These are phyloP conservation scores for Leptographium radiaticola DNA, from an alignment of 2,329 filamentous ascomycete genomes.

Conservation along the genomic window DNA sequence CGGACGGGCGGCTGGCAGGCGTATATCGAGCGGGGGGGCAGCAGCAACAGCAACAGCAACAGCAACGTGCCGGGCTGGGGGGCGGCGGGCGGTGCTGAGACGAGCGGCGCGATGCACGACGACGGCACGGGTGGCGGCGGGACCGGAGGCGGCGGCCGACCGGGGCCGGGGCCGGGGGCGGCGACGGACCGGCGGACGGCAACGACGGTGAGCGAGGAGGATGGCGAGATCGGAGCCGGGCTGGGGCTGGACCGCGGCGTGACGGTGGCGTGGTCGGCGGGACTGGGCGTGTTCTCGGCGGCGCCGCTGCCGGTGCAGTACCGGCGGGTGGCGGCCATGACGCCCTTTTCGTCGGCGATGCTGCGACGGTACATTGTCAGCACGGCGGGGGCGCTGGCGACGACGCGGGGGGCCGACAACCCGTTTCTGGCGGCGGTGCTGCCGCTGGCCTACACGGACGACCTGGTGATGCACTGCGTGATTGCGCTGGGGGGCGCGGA, in stretches of 20 bases:
- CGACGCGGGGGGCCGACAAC: constrained; percentile 7
- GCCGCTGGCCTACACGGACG: constrained; percentile 13
- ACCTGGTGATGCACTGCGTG: constrained; percentile 15
- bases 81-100: neutral
- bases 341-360: constrained; percentile 9
- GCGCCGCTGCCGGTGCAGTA: neutral
- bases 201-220: neutral
- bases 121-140: neutral
- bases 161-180: neutral
- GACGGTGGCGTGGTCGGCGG: neutral
- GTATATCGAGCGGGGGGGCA: neutral
- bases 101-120: neutral
- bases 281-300: neutral
- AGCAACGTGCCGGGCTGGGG: neutral
- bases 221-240: neutral
- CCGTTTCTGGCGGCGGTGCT: constrained; percentile 10
- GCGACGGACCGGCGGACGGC: too few relatives aligned
- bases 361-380: constrained; percentile 11
- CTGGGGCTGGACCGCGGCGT: neutral
- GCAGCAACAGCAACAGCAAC: neutral
- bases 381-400: constrained; percentile 5
- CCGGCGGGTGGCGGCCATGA: constrained; percentile 9
- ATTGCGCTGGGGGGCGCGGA: constrained; percentile 11
- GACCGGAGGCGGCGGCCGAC: too few relatives aligned
- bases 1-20: neutral